phyloP scores from a whole-genome alignment of 768 basidiomycete genomes.

The Russula olivacea region DNA sequence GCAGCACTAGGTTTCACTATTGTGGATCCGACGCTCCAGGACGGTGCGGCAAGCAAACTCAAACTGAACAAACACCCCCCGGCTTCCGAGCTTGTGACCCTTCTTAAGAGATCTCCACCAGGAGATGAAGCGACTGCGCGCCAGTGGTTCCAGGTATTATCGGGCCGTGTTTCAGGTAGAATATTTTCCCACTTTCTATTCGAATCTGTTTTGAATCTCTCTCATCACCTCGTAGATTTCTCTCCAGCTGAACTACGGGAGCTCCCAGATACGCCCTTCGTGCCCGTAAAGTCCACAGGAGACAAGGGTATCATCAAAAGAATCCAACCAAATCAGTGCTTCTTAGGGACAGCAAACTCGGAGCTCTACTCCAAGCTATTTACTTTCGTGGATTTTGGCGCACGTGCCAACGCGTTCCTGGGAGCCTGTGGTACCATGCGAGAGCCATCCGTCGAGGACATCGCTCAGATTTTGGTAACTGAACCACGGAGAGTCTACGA shows the following conservation, averaged over 20 bases:
- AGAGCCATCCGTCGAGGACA: constrained; percentile 81
- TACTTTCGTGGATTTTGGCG: constrained; percentile 83
- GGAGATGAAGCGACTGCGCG: constrained; percentile 47
- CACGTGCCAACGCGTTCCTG: constrained; percentile 75
- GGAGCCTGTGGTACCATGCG: constrained; percentile 80
- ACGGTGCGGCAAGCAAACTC: constrained; percentile 55
- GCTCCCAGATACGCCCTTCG: constrained; percentile 55
- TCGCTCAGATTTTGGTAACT: constrained; percentile 60
- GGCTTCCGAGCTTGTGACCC: constrained; percentile 48
- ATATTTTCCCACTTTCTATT: neutral
- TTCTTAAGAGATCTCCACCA: constrained; percentile 59
- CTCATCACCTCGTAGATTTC: constrained; percentile 44
- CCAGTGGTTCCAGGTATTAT: constrained; percentile 62
- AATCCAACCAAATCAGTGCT: constrained; percentile 58
- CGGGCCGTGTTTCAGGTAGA: constrained; percentile 56
- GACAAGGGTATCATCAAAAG: constrained; percentile 19
- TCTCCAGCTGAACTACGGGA: constrained; percentile 45
- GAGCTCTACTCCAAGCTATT: constrained; percentile 78
- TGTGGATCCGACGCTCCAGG: constrained; percentile 47
- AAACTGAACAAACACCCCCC: constrained; percentile 68
- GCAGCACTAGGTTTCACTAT: constrained; percentile 68
- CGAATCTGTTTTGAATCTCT: neutral
- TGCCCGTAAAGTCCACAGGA: constrained; percentile 48
- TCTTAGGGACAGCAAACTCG: constrained; percentile 46
- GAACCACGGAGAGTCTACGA: constrained; percentile 68